Conservation (phyloP, 192 early-diverging fungal species). For the Mortierella claussenii region DNA sequence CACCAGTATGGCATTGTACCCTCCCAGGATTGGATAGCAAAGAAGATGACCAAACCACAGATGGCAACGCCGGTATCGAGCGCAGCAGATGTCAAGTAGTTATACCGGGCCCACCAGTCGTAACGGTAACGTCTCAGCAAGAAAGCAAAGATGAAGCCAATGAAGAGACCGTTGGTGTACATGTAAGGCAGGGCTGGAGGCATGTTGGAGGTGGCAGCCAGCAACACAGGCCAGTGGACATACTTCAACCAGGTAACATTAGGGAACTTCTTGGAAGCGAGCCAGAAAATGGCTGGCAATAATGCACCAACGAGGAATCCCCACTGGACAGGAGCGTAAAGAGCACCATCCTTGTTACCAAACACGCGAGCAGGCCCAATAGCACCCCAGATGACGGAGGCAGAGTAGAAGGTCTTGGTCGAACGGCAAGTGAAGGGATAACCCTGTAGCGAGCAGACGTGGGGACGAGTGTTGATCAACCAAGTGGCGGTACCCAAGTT, state of each 20-base stretch:
- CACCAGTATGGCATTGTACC: constrained; percentile 26
- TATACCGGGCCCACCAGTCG: constrained; percentile 67
- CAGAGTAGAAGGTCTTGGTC: too few relatives aligned
- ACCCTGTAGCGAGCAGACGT: constrained; percentile 55
- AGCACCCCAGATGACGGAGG: too few relatives aligned
- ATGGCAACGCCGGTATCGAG: too few relatives aligned
- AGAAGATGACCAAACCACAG: constrained; percentile 56
- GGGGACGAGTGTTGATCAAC: constrained; percentile 26
- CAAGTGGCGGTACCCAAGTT: constrained; percentile 49
- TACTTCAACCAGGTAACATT: constrained; percentile 57
- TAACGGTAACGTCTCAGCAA: constrained; percentile 68
- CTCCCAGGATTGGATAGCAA: constrained; percentile 43
- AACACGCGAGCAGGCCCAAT: constrained; percentile 64
- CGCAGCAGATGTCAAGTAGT: constrained; percentile 56
- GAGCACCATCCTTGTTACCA: constrained; percentile 29
- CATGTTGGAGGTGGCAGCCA: constrained; percentile 63
- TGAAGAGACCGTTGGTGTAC: constrained; percentile 38
- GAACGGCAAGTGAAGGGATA: too few relatives aligned
- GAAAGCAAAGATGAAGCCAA: constrained; percentile 74
- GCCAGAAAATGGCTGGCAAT: constrained; percentile 23
- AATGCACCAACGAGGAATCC: constrained; percentile 30
- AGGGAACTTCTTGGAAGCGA: constrained; percentile 5
- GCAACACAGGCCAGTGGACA: constrained; percentile 73
- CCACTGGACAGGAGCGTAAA: constrained; percentile 20
- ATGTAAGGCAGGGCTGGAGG: constrained; percentile 68